A percentile compares a stretch with the other conserved stretches of the same genome.
These are phyloP conservation scores for Prunus kanzakura DNA, from an alignment of 306 rosid species.

Conservation along the genomic window DNA sequence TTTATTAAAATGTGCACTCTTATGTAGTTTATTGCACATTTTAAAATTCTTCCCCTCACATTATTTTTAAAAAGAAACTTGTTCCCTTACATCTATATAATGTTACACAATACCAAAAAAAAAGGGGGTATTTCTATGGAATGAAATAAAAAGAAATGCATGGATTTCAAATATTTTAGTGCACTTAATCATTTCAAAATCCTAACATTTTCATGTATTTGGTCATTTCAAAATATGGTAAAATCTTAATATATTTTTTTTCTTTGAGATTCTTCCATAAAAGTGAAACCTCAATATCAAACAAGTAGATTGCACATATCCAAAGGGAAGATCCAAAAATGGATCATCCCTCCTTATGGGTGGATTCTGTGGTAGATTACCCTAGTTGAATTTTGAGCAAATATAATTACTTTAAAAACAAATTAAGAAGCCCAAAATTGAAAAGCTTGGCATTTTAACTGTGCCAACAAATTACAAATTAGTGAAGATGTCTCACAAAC, in stretches of 20 bases:
- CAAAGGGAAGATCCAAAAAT: not conserved
- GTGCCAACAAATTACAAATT: not conserved
- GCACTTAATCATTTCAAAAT: not conserved
- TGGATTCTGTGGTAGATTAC: not conserved
- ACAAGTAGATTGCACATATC: not conserved
- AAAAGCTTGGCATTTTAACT: not conserved
- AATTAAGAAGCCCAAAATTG: not conserved
- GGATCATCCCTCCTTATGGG: not conserved
- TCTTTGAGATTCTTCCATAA: not conserved
- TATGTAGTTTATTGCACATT: not conserved
- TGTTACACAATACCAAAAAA: not conserved
- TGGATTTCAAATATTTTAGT: not conserved
- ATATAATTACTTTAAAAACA: not conserved
- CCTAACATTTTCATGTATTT: no score
- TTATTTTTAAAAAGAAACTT: no score
- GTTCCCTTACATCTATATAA: not conserved
- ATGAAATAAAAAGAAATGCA: not conserved
- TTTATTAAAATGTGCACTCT: no score
- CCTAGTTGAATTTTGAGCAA: not conserved
- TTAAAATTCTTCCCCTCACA: not conserved
- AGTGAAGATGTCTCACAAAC: not conserved
- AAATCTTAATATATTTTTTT: not conserved
- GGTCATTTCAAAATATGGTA: no score
- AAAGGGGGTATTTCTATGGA: not conserved
- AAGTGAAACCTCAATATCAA: not conserved